Conservation (phyloP, 2,329 filamentous ascomycete genomes). For the Ophiosphaerella narmari region DNA sequence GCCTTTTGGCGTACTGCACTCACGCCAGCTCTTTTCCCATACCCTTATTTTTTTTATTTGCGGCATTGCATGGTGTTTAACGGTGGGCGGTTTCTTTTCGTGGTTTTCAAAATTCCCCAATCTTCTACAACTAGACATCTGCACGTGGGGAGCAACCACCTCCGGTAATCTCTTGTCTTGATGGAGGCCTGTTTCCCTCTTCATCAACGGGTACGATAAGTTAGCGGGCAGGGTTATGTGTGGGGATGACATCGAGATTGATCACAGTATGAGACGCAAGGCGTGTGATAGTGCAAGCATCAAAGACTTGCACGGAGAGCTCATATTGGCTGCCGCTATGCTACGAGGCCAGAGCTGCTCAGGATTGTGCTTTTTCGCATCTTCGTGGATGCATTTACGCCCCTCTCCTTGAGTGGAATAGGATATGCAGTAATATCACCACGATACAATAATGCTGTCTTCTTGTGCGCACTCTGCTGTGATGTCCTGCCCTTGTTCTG, state of each 20-base stretch:
- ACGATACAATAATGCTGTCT: conserved; percentile 28
- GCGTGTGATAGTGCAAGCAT: conserved; percentile 26
- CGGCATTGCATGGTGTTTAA: conserved; percentile 49
- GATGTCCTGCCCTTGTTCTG: not conserved
- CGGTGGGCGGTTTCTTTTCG: conserved; percentile 29
- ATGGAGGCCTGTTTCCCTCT: conserved; percentile 30
- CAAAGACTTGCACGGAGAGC: conserved; percentile 34
- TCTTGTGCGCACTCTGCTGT: not conserved
- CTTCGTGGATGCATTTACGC: conserved; percentile 26
- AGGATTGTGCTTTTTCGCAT: conserved; percentile 21
- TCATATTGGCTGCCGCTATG: conserved; percentile 34
- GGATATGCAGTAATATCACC: conserved; percentile 37
- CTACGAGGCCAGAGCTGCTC: conserved; percentile 37
- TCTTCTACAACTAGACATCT: conserved; percentile 39
- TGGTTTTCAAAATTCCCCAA: conserved; percentile 35
- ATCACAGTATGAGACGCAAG: conserved; percentile 14
- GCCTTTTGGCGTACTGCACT: conserved; percentile 6
- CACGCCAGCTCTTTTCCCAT: conserved; percentile 19
- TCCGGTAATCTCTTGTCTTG: conserved; percentile 34
- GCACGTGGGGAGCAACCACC: conserved; percentile 31
- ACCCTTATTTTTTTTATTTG: conserved; percentile 35
- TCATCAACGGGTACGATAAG: conserved; percentile 32
- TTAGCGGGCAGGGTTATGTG: conserved; percentile 20
- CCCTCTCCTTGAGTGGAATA: conserved; percentile 19
- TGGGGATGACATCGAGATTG: conserved; percentile 31